Evolutionary conservation across 2,329 filamentous ascomycete genomes (phyloP).

Genomic region (Tolypocladium amazonense): DNA sequence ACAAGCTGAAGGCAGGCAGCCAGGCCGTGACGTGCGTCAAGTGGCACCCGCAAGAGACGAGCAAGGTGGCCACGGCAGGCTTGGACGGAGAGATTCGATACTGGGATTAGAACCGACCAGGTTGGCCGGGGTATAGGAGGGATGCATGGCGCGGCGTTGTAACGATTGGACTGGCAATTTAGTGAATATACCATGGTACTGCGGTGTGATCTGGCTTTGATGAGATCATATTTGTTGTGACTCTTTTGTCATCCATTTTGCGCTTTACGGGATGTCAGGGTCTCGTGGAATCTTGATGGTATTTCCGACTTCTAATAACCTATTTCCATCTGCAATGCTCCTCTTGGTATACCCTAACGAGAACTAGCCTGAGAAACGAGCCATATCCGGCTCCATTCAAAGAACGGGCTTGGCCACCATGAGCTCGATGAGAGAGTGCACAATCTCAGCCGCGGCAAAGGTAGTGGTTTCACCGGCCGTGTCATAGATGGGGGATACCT

Average conservation of each 20-base stretch:
- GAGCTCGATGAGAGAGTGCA: conserved; percentile 15
- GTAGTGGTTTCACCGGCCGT: conserved; percentile 66
- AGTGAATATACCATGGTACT: neutral
- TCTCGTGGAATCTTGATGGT: neutral
- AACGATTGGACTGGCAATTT: neutral
- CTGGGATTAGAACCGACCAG: conserved; percentile 60
- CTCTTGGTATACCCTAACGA: neutral
- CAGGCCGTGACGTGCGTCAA: conserved; percentile 75
- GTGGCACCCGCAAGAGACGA: conserved; percentile 97
- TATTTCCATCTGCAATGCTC: neutral
- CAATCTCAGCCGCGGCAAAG: conserved; percentile 69
- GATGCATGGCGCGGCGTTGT: conserved; percentile 1
- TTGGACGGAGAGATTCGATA: conserved; percentile 82
- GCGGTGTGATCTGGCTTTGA: neutral
- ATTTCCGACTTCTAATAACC: neutral
- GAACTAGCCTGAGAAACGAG: neutral
- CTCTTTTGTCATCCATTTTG: neutral
- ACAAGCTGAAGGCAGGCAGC: conserved; percentile 83
- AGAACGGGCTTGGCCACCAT: conserved; percentile 5
- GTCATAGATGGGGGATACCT: conserved; percentile 77
- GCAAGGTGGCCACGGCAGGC: conserved; percentile 85
- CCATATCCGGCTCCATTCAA: neutral
- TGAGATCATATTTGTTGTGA: neutral
- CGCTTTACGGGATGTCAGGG: neutral
- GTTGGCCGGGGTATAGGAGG: neutral